Percentiles rank a stretch among this genome's conserved stretches.
Evolutionary conservation across 2,329 filamentous ascomycete species (phyloP).

Genomic region (Ceratocystis albifundus): DNA sequence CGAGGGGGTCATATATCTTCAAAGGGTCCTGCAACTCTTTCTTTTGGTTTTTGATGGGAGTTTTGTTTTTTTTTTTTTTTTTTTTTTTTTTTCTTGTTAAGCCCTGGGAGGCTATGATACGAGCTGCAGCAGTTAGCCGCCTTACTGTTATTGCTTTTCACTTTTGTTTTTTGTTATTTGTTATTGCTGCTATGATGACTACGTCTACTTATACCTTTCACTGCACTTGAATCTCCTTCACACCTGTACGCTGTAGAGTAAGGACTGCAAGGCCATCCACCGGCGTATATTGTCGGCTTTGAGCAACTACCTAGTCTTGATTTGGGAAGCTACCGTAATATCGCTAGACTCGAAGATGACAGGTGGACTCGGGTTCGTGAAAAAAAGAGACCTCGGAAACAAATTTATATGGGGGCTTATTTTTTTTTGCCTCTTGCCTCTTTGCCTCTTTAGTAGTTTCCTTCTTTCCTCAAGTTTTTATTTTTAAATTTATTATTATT

Average conservation of each 20-base stretch:
- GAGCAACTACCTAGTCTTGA: too few species aligned
- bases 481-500: too few species aligned
- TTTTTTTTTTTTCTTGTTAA: too few species aligned
- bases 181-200: background rate
- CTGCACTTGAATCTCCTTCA: background rate
- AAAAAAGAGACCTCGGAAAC: background rate
- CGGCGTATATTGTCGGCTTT: too few species aligned
- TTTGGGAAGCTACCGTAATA: too few species aligned
- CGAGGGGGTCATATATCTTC: background rate
- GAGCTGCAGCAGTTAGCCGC: slow-evolving; percentile 3
- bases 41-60: background rate
- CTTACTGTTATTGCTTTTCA: background rate
- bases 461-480: background rate
- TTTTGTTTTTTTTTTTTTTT: too few species aligned
- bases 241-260: too few species aligned
- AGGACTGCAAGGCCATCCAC: too few species aligned
- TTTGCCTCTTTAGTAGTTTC: background rate
- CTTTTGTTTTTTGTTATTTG: background rate
- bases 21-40: background rate
- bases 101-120: background rate
- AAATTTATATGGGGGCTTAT: background rate
- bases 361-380: background rate
- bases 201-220: background rate
- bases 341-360: background rate
- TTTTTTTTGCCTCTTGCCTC: background rate